Evolutionary conservation across 1,284 basidiomycete genomes (phyloP).

Genomic region (Moesziomyces aphidis): DNA sequence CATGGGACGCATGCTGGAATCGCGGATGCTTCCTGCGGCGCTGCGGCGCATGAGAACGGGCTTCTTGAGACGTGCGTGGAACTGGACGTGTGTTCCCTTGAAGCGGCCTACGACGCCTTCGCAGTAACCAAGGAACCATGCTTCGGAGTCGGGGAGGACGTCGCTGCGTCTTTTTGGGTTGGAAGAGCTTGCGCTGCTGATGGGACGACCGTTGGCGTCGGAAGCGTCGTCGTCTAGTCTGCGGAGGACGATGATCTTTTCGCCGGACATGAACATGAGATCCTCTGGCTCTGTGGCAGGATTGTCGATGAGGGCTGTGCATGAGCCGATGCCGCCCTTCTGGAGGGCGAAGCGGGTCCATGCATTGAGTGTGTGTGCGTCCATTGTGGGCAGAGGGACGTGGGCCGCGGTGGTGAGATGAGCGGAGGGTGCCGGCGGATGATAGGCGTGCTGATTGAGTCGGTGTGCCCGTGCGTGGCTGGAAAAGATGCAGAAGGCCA

Average conservation of each 20-base stretch:
- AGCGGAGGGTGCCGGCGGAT: no score
- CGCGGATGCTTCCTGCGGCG: slow-evolving; percentile 52
- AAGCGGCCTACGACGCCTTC: slow-evolving; percentile 91
- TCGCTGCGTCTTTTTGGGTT: slow-evolving; percentile 16
- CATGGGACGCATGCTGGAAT: slow-evolving; percentile 60
- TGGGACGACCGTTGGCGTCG: slow-evolving; percentile 22
- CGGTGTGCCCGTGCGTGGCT: no score
- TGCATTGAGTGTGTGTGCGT: slow-evolving; percentile 64
- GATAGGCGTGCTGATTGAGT: no score
- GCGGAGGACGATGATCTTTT: slow-evolving; percentile 63
- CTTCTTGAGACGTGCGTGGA: slow-evolving; percentile 81
- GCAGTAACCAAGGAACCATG: slow-evolving; percentile 75
- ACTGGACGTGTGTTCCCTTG: slow-evolving; percentile 76
- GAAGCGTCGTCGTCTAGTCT: slow-evolving; percentile 53
- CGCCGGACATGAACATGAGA: slow-evolving; percentile 65
- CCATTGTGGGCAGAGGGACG: slow-evolving; percentile 41
- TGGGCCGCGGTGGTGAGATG: neutral
- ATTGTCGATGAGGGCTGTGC: slow-evolving; percentile 62
- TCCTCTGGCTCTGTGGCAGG: slow-evolving; percentile 60
- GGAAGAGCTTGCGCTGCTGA: slow-evolving; percentile 23
- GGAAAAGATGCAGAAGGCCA: neutral
- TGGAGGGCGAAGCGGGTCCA: slow-evolving; percentile 67
- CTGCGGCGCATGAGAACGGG: slow-evolving; percentile 72
- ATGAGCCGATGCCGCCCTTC: slow-evolving; percentile 65
- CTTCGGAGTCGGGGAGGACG: slow-evolving; percentile 23